A percentile compares a stretch with the other conserved stretches of the same genome.
Conservation (phyloP, 495 filamentous ascomycete species). For the Xanthoparmelia taractica region DNA sequence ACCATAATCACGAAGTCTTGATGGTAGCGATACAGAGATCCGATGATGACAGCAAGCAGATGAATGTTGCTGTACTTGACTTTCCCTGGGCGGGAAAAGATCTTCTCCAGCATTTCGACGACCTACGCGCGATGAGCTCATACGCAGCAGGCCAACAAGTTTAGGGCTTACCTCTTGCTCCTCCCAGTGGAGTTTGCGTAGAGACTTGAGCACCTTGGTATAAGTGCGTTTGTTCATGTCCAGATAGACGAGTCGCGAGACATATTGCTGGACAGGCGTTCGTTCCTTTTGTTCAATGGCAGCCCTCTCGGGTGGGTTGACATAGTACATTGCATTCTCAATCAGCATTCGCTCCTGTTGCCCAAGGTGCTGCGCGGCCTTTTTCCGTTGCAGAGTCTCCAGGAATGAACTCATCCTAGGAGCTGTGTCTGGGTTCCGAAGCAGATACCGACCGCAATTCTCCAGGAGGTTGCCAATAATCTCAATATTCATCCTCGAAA, state of each 20-base stretch:
- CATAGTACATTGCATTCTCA: conserved; percentile 97
- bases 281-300: conserved; percentile 95
- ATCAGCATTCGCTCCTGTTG: conserved; percentile 97
- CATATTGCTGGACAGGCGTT: conserved; percentile 83
- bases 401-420: conserved; percentile 89
- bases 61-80: conserved; percentile 98
- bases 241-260: conserved; percentile 81
- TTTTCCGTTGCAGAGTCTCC: conserved; percentile 93
- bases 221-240: conserved; percentile 94
- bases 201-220: conserved; percentile 82
- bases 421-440: conserved; percentile 88
- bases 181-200: conserved; percentile 96
- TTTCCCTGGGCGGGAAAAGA: conserved; percentile 92
- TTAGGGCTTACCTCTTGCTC: conserved; percentile 59
- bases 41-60: conserved; percentile 84
- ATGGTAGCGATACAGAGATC: conserved; percentile 83
- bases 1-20: conserved; percentile 79
- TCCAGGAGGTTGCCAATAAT: conserved; percentile 96
- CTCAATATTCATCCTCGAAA: conserved; percentile 97
- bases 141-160: background rate
- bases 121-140: conserved; percentile 39
- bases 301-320: conserved; percentile 86
- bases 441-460: conserved; percentile 90
- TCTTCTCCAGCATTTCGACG: conserved; percentile 73
- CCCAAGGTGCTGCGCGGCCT: conserved; percentile 85